A percentile compares a stretch with the other conserved stretches of the same genome.
phyloP scores from a whole-genome alignment of 2,329 filamentous ascomycete genomes.

The Penicillium psychrosexuale region DNA sequence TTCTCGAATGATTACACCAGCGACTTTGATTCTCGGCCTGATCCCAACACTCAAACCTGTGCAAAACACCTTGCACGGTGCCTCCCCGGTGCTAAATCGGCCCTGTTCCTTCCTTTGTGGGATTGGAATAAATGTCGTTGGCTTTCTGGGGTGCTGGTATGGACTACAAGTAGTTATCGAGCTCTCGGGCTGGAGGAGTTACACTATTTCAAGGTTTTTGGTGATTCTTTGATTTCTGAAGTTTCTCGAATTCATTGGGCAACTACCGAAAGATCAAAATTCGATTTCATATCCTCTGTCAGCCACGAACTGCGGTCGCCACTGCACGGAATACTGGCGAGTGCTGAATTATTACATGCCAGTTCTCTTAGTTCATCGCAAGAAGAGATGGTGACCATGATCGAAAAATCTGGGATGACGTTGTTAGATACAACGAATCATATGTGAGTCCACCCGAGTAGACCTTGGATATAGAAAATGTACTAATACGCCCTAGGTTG shows the following conservation, averaged over 20 bases:
- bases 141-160: constrained; percentile 28
- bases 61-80: constrained; percentile 8
- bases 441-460: constrained; percentile 19
- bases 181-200: constrained; percentile 25
- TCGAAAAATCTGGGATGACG: constrained; percentile 52
- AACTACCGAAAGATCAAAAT: constrained; percentile 47
- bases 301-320: constrained; percentile 52
- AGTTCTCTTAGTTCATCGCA: constrained; percentile 43
- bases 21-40: background rate
- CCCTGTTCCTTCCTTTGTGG: constrained; percentile 32
- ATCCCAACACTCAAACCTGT: background rate
- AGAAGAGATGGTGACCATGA: constrained; percentile 45
- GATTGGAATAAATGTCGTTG: constrained; percentile 32
- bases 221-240: constrained; percentile 36
- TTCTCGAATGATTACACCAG: background rate
- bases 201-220: constrained; percentile 32
- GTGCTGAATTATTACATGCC: constrained; percentile 49
- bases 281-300: constrained; percentile 53
- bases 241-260: constrained; percentile 32
- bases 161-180: constrained; percentile 20
- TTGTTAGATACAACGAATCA: constrained; percentile 49
- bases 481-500: constrained; percentile 21
- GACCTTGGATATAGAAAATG: background rate
- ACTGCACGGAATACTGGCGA: constrained; percentile 49
- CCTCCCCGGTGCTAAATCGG: constrained; percentile 22